These are phyloP conservation scores for Colletotrichum sansevieriae DNA, from an alignment of 2,329 filamentous ascomycete genomes.

Conservation along the genomic window DNA sequence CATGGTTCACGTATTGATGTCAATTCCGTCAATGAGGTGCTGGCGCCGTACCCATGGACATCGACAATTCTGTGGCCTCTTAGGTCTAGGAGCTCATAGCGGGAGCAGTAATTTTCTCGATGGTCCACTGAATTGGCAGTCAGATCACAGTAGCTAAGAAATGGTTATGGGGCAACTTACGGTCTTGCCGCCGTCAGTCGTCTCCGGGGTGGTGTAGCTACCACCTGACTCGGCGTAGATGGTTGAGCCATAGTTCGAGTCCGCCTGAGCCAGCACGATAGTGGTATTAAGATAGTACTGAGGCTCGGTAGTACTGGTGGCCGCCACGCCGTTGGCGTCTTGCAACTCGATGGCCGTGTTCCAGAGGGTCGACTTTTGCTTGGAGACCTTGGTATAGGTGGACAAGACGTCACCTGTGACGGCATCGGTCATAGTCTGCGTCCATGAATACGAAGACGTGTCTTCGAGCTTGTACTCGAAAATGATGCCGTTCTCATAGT, in stretches of 20 bases:
- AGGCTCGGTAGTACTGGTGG: not conserved
- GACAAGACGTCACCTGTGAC: slow-evolving; percentile 8
- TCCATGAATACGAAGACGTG: slow-evolving; percentile 3
- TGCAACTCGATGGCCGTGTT: slow-evolving; percentile 9
- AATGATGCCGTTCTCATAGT: slow-evolving; percentile 18
- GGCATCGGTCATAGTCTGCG: slow-evolving; percentile 7
- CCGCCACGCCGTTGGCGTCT: not conserved
- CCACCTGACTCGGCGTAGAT: not conserved
- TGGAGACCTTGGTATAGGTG: slow-evolving; percentile 8
- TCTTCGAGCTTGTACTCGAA: slow-evolving; percentile 4
- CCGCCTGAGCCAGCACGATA: slow-evolving; percentile 2
- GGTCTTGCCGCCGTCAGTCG: not conserved
- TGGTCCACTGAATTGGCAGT: not conserved
- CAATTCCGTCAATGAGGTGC: too few species aligned
- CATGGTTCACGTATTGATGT: too few species aligned
- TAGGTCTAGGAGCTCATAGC: not conserved
- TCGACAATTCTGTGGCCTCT: too few species aligned
- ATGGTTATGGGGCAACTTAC: not conserved
- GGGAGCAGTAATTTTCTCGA: not conserved
- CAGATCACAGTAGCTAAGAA: not conserved
- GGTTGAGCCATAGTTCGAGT: not conserved
- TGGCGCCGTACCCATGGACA: too few species aligned
- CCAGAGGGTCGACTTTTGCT: slow-evolving; percentile 8
- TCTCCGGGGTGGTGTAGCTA: not conserved
- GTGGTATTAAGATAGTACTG: slow-evolving; percentile 12